Percentiles rank a stretch among this genome's conserved stretches.
These are phyloP conservation scores for Candolleomyces eurysporus DNA, from an alignment of 768 basidiomycete genomes.

Conservation along the genomic window DNA sequence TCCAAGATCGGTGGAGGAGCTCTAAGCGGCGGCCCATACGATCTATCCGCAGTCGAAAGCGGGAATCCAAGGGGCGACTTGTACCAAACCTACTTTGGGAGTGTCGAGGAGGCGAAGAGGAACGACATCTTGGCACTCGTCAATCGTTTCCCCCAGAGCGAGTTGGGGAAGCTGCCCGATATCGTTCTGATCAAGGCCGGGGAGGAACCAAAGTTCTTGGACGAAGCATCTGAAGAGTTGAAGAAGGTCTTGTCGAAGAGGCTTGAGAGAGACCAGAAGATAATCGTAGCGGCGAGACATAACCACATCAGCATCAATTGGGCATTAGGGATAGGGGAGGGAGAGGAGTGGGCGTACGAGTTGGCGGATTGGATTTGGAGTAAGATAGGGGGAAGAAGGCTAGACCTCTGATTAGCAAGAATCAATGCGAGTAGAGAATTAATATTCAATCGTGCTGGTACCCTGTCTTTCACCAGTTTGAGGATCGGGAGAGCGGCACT, in stretches of 20 bases:
- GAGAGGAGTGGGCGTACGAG: slow-evolving; percentile 61
- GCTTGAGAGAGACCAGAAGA: slow-evolving; percentile 28
- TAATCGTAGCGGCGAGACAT: slow-evolving; percentile 47
- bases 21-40: slow-evolving; percentile 46
- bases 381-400: no score
- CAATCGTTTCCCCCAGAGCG: slow-evolving; percentile 29
- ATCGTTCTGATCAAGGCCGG: slow-evolving; percentile 51
- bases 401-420: no score
- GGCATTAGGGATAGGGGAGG: slow-evolving; percentile 51
- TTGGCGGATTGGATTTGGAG: slow-evolving; percentile 37
- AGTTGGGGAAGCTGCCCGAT: slow-evolving; percentile 41
- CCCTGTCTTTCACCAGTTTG: neutral
- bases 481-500: neutral
- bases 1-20: slow-evolving; percentile 43
- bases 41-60: slow-evolving; percentile 24
- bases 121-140: slow-evolving; percentile 43
- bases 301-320: slow-evolving; percentile 61
- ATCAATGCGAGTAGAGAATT: no score
- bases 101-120: slow-evolving; percentile 11
- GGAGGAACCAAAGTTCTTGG: slow-evolving; percentile 48
- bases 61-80: slow-evolving; percentile 25
- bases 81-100: slow-evolving; percentile 31
- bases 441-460: no score
- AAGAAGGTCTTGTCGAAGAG: slow-evolving; percentile 34
- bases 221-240: slow-evolving; percentile 35